Evolutionary conservation across 345 rosid genomes (phyloP).

Genomic region (Boechera retrofracta): DNA sequence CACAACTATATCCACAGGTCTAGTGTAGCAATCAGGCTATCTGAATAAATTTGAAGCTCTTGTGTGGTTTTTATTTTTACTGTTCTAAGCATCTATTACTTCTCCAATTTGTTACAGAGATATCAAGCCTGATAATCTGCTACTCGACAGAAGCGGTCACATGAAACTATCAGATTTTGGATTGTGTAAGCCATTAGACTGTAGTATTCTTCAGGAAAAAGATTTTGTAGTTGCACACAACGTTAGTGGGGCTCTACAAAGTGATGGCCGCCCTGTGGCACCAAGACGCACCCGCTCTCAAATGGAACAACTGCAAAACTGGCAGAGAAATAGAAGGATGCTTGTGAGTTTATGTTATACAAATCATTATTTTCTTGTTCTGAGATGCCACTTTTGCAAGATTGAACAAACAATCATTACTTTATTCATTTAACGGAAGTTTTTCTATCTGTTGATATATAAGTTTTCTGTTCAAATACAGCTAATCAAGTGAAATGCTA

Average conservation of each 20-base stretch:
- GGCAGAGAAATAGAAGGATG: slow-evolving; percentile 97
- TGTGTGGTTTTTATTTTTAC: neutral
- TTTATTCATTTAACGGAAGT: neutral
- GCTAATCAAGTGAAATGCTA: neutral
- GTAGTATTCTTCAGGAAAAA: slow-evolving; percentile 91
- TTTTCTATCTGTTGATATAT: neutral
- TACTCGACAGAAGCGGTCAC: slow-evolving; percentile 92
- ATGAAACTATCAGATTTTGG: slow-evolving; percentile 98
- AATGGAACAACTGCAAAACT: slow-evolving; percentile 86
- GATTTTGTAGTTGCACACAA: slow-evolving; percentile 72
- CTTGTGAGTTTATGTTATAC: slow-evolving; percentile 61
- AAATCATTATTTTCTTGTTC: neutral
- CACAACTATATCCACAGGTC: slow-evolving; percentile 98
- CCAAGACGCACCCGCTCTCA: slow-evolving; percentile 90
- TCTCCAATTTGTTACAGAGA: slow-evolving; percentile 61
- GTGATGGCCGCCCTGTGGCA: slow-evolving; percentile 80
- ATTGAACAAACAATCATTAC: neutral
- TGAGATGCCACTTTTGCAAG: neutral
- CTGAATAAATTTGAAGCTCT: neutral
- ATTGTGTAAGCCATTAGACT: slow-evolving; percentile 94
- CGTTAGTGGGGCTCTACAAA: slow-evolving; percentile 70
- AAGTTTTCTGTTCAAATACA: neutral
- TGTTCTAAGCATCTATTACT: slow-evolving; percentile 23
- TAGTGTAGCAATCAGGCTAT: slow-evolving; percentile 32
- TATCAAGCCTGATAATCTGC: slow-evolving; percentile 97